Evolutionary conservation across 805 yeast genomes (phyloP).

Genomic region (Metschnikowia anglica): DNA sequence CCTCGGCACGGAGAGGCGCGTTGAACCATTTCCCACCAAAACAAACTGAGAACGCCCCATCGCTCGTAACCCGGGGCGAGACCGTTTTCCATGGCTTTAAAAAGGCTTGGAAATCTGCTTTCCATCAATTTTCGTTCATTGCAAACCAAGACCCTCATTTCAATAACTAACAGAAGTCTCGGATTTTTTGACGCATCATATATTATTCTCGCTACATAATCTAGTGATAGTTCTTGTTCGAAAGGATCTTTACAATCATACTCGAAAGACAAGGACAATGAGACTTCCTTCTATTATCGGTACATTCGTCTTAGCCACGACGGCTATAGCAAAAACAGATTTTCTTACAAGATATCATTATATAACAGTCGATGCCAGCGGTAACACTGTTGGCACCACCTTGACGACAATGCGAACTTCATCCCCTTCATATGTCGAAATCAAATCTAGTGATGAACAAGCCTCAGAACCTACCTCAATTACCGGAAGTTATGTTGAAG

Average conservation of each 20-base stretch:
- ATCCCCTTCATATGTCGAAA: not conserved
- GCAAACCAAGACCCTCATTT: not conserved
- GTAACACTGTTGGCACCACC: conserved; percentile 15
- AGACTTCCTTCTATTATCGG: conserved; percentile 15
- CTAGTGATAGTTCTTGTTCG: not conserved
- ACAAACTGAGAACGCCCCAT: not conserved
- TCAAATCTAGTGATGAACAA: not conserved
- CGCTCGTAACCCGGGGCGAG: not conserved
- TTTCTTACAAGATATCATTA: conserved; percentile 30
- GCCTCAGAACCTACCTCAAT: not conserved
- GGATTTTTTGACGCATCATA: not conserved
- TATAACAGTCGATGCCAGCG: conserved; percentile 26
- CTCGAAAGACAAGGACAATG: conserved; percentile 5
- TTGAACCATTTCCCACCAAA: not conserved
- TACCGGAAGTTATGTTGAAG: not conserved
- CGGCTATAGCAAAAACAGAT: conserved; percentile 26
- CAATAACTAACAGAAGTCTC: not conserved
- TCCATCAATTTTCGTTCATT: not conserved
- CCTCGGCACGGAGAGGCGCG: not conserved
- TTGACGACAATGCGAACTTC: conserved; percentile 12
- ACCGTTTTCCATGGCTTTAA: not conserved
- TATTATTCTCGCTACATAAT: not conserved
- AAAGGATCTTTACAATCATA: not conserved
- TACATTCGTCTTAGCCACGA: conserved; percentile 22
- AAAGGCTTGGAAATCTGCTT: not conserved